Evolutionary conservation across 73 alveolate genomes (phyloP), one percentile per base, ranked within the genome.

Genomic region (Blepharisma japonicum): DNA sequence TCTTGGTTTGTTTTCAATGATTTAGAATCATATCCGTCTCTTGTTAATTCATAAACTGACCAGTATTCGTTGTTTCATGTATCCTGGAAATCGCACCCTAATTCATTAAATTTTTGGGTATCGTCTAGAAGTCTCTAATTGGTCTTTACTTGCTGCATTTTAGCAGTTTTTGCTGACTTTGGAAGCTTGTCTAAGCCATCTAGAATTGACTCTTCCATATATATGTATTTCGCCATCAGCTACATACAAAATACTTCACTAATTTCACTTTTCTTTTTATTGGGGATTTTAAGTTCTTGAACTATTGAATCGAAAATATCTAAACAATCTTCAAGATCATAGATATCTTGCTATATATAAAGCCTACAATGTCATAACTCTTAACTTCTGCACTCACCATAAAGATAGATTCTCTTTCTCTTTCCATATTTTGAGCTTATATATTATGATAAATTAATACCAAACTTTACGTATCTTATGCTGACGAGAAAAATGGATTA

Each of bases 191-290:
- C 74, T 61, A 61, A 5, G 11, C 74, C 74, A 14, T 61, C 74
- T 8, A 61, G 4, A 25, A 61, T 61, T 14, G 74, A 61, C 0
- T 61, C 74, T 61, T 61, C 74, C 74, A 61, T 61, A 5, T 61
- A 61, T n/a, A 61, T 5, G 48, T 61, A 61, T 61, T 61, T 61
- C 14, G 74, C 74, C 74, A 61, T 61, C 48, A 61, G 23, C 74
- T 61, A 5, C 5, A 2, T 61, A 9, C 0, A 20, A 9, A 25
- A 2, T 61, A 61, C 74, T n/a, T n/a, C 23, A 25, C 74, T 61
- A 48, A 61, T 61, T 61, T 61, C 74, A 61, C 49, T 9, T 61
- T 61, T 61, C 23, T 61, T 61, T 25, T 9, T 14, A 20, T n/a
- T 14, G 39, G 74, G 46, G 18, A 9, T 14, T 25, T 25, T n/a